Percentiles rank a stretch among this genome's conserved stretches.
phyloP scores from a whole-genome alignment of 2,329 filamentous ascomycete species.

The Fusarium sp. region DNA sequence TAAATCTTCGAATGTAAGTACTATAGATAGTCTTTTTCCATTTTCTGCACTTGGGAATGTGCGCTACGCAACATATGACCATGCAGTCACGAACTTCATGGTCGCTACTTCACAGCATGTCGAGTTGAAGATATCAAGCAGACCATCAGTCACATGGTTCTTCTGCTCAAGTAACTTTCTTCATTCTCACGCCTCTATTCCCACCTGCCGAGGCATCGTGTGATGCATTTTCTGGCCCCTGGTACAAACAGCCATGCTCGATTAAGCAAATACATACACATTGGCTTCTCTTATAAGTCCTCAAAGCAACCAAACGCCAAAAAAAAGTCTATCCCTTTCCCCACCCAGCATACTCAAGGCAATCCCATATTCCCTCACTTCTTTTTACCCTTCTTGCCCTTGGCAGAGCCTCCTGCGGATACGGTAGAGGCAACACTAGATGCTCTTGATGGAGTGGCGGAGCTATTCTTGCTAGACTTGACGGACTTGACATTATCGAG shows the following conservation, averaged over 20 bases:
- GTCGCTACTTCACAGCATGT: slow-evolving; percentile 17
- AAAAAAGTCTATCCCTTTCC: slow-evolving; percentile 31
- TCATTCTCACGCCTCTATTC: slow-evolving; percentile 19
- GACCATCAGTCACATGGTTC: slow-evolving; percentile 32
- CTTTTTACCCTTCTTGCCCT: slow-evolving; percentile 53
- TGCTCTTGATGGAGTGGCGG: slow-evolving; percentile 81
- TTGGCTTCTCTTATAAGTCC: slow-evolving; percentile 22
- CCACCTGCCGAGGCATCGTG: slow-evolving; percentile 18
- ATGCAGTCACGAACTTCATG: slow-evolving; percentile 34
- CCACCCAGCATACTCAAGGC: slow-evolving; percentile 13
- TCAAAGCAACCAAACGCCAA: slow-evolving; percentile 42
- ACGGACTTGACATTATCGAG: slow-evolving; percentile 88
- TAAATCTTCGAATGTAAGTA: background rate
- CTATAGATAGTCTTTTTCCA: background rate
- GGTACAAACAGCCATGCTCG: slow-evolving; percentile 20
- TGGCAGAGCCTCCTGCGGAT: slow-evolving; percentile 65
- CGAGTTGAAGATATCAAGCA: slow-evolving; percentile 22
- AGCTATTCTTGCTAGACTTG: slow-evolving; percentile 82
- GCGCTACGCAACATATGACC: background rate
- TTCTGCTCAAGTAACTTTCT: slow-evolving; percentile 36
- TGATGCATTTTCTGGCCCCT: slow-evolving; percentile 24
- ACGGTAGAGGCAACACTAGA: slow-evolving; percentile 85
- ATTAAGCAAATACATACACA: slow-evolving; percentile 28
- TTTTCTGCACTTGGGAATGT: background rate
- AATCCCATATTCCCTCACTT: slow-evolving; percentile 36